Base-by-base conservation (phyloP, 768 basidiomycete species). In the Pholiota microspora region DNA sequence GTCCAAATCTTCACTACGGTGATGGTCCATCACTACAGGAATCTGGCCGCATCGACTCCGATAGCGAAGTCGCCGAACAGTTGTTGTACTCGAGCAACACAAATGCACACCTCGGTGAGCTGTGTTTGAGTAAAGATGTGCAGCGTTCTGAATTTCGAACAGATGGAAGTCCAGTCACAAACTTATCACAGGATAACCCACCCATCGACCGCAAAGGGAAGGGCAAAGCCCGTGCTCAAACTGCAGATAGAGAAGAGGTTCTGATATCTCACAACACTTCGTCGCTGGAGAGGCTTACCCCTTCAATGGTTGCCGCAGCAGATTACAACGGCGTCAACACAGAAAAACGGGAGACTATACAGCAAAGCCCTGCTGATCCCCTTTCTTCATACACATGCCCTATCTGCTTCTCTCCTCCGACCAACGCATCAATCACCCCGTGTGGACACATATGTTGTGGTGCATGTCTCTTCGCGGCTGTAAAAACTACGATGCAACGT, bases 371-470 rank as follows among this genome's bases (percentile, higher is more conserved):
- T 40, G 52, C 66, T 9, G 75, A 78, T 27, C 72, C 67, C 0
- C 75, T 89, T 13, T 77, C 85, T 0, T 70, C 76, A n/a, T 91
- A 89, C 65, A 81, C 79, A 0, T 91, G 90, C 63, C 90, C 90
- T 8, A 86, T 92, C 56, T 92, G 90, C 64, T 89, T 90, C 74
- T 84, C 76, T 35, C 79, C 86, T 0, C 89, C 89, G 0, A 82
- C 82, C 0, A 84, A 88, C 56, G 86, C 90, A 4, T 87, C 88
- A 1, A 66, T 92, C 44, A 91, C 89, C 0, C 88, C 87, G 0
- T 92, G 90, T 59, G 90, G 90, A 0, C 90, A 92, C 59, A 77
- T 92, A 34, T 83, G 85, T 57, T 92, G 90, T 59, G 89, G 88
- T 1, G 71, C 78, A 4, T 92, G 90, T 68, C 77, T 92, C 4